These are phyloP conservation scores for Tanozyma kutaoensis DNA, from an alignment of 805 yeast genomes.

Conservation along the genomic window DNA sequence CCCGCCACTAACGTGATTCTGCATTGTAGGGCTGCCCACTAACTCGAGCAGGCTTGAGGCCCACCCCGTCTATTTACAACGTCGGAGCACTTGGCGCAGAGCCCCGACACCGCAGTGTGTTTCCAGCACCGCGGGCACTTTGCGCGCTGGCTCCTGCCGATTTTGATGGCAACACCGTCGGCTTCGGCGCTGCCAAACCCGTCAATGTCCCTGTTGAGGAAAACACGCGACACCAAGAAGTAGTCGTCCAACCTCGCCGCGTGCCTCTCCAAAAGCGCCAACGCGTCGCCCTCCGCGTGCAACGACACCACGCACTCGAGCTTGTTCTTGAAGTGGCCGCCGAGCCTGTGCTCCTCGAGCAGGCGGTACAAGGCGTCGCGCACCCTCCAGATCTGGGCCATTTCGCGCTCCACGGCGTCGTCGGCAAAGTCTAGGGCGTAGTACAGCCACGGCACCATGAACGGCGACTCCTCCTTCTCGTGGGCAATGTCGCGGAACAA, in stretches of 20 bases:
- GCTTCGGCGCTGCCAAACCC: not conserved
- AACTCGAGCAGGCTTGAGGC: constrained; percentile 11
- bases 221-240: constrained; percentile 51
- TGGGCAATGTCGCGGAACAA: constrained; percentile 22
- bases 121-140: constrained; percentile 98
- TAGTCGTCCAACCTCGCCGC: constrained; percentile 22
- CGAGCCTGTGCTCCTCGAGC: constrained; percentile 43
- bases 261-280: constrained; percentile 2
- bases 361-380: constrained; percentile 35
- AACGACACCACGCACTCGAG: constrained; percentile 42
- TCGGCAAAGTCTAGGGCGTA: constrained; percentile 14
- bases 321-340: constrained; percentile 41
- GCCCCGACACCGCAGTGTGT: constrained; percentile 31
- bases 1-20: not conserved
- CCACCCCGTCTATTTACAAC: too few relatives aligned
- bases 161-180: not conserved
- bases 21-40: not conserved
- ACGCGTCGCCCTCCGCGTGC: constrained; percentile 5
- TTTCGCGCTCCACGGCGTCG: constrained; percentile 23
- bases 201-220: not conserved
- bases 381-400: constrained; percentile 31
- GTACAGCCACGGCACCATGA: constrained; percentile 10
- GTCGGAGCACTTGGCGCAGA: constrained; percentile 58
- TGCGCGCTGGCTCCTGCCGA: constrained; percentile 8
- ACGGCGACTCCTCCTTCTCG: constrained; percentile 26